Percentiles rank a stretch among this genome's conserved stretches.
These are phyloP conservation scores for Phlyctochytrium arcticum DNA, from an alignment of 192 early-diverging fungal genomes.

Conservation along the genomic window DNA sequence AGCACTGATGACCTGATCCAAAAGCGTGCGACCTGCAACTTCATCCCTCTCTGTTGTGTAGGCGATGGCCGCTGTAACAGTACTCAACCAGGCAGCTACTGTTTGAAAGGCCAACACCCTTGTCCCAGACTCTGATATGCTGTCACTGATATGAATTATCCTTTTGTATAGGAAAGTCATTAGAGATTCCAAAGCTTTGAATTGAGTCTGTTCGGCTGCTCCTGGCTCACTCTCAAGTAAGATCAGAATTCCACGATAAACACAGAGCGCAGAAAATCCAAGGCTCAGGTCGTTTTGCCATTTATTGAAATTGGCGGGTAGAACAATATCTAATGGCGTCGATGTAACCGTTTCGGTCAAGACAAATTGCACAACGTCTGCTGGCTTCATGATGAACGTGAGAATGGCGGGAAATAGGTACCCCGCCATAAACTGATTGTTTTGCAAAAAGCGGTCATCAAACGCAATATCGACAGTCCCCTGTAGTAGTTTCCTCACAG, in stretches of 20 bases:
- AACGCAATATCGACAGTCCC: slow-evolving; percentile 4
- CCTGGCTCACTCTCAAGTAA: background rate
- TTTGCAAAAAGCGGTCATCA: slow-evolving; percentile 12
- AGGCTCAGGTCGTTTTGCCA: too few species aligned
- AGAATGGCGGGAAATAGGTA: slow-evolving; percentile 21
- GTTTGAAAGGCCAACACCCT: slow-evolving; percentile 33
- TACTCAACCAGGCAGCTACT: slow-evolving; percentile 26
- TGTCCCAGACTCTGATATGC: slow-evolving; percentile 16
- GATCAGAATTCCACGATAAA: slow-evolving; percentile 26
- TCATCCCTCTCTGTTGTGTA: background rate
- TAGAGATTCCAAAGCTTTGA: too few species aligned
- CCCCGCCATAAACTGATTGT: slow-evolving; percentile 37
- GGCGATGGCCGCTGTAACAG: too few species aligned
- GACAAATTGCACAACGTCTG: background rate
- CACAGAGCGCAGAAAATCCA: slow-evolving; percentile 13
- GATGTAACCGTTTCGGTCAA: too few species aligned
- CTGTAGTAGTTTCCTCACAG: background rate
- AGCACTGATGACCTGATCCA: background rate
- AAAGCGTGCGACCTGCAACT: background rate
- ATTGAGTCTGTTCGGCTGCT: too few species aligned
- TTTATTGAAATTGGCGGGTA: too few species aligned
- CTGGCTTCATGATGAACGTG: background rate
- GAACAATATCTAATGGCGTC: too few species aligned
- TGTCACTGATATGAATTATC: slow-evolving; percentile 15
- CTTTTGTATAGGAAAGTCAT: background rate